These are phyloP conservation scores for Tilletia caries DNA, from an alignment of 1,284 basidiomycete species.

Conservation along the genomic window DNA sequence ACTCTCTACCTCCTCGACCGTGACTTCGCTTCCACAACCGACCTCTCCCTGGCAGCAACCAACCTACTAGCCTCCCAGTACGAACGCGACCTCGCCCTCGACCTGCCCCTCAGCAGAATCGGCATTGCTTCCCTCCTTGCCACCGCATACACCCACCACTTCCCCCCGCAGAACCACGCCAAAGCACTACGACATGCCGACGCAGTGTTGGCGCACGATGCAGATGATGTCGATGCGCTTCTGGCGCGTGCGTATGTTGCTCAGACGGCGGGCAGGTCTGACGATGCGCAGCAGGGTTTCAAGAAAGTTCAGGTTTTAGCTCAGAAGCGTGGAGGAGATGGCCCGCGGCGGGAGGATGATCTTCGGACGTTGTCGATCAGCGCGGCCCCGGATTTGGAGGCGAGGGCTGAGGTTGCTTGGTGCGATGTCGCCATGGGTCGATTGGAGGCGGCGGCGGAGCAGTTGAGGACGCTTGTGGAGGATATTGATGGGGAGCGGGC, in stretches of 20 bases:
- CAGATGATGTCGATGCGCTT: slow-evolving; percentile 66
- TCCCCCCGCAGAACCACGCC: slow-evolving; percentile 82
- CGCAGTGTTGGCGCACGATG: slow-evolving; percentile 65
- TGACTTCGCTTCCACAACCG: slow-evolving; percentile 62
- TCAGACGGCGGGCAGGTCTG: slow-evolving; percentile 67
- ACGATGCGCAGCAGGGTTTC: slow-evolving; percentile 68
- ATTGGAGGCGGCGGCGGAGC: slow-evolving; percentile 60
- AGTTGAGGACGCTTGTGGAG: slow-evolving; percentile 65
- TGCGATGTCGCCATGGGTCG: slow-evolving; percentile 67
- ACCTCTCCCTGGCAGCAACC: slow-evolving; percentile 30
- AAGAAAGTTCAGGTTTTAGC: slow-evolving; percentile 51
- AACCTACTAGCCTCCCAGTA: slow-evolving; percentile 13
- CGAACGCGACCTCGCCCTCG: slow-evolving; percentile 62
- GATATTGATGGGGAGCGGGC: slow-evolving; percentile 58
- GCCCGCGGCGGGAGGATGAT: background rate
- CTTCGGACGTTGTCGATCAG: slow-evolving; percentile 52
- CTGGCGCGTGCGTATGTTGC: slow-evolving; percentile 74
- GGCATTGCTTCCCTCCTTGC: slow-evolving; percentile 67
- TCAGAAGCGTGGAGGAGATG: background rate
- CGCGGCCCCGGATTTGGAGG: slow-evolving; percentile 62
- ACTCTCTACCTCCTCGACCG: slow-evolving; percentile 71
- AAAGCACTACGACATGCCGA: slow-evolving; percentile 73
- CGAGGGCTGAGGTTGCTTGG: slow-evolving; percentile 81
- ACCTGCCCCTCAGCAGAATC: slow-evolving; percentile 68
- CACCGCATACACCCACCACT: slow-evolving; percentile 75